phyloP scores from a whole-genome alignment of 352 stramenopile species.

The Phytophthora hibernalis region DNA sequence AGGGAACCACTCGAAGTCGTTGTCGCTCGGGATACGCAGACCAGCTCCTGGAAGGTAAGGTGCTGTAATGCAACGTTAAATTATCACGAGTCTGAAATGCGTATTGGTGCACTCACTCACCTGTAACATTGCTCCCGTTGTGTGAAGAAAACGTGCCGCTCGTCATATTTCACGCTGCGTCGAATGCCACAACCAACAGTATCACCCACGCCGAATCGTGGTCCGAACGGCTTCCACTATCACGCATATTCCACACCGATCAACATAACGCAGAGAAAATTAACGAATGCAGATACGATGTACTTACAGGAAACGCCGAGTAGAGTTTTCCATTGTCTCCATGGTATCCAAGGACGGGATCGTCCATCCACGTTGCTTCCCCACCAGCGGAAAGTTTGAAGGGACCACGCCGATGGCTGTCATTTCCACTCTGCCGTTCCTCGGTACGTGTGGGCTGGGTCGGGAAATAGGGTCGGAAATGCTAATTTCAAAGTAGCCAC shows the following conservation, averaged over 20 bases:
- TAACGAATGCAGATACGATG: background rate
- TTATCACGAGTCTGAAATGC: slow-evolving; percentile 7
- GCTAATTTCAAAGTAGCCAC: slow-evolving; percentile 82
- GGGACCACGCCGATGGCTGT: slow-evolving; percentile 66
- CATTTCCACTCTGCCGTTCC: slow-evolving; percentile 47
- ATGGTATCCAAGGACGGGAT: slow-evolving; percentile 75
- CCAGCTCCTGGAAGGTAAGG: slow-evolving; percentile 24
- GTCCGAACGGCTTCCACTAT: slow-evolving; percentile 57
- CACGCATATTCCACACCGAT: background rate
- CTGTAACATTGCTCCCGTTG: slow-evolving; percentile 57
- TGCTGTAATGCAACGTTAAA: slow-evolving; percentile 9
- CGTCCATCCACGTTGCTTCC: slow-evolving; percentile 75
- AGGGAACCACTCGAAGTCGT: slow-evolving; percentile 61
- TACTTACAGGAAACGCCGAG: slow-evolving; percentile 49
- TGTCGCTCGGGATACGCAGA: slow-evolving; percentile 32
- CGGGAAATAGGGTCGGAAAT: slow-evolving; percentile 40
- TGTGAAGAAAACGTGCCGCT: slow-evolving; percentile 73
- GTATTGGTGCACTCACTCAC: slow-evolving; percentile 34
- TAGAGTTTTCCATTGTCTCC: slow-evolving; percentile 80
- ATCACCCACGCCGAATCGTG: slow-evolving; percentile 63
- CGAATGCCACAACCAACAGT: slow-evolving; percentile 75
- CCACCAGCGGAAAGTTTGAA: slow-evolving; percentile 59
- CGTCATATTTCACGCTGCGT: slow-evolving; percentile 33
- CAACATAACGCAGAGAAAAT: background rate
- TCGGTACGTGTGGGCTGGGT: slow-evolving; percentile 11